Base-by-base conservation (phyloP, 2,329 filamentous ascomycete species). In the Fusarium sp. region DNA sequence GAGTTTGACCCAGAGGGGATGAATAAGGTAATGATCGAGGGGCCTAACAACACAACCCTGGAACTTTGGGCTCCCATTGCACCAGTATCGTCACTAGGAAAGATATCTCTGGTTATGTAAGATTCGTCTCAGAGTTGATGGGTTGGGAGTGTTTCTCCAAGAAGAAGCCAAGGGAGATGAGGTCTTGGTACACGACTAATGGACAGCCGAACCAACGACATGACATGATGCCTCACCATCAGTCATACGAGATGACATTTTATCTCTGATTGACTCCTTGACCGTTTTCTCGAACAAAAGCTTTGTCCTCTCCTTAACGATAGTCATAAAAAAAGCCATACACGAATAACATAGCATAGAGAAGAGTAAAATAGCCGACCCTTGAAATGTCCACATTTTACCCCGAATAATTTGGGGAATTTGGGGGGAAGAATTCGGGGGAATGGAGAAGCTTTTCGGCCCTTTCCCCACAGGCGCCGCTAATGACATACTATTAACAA, bases 391-490 rank as follows among this genome's bases (percentile, higher is more conserved):
- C 15, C 38, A 34, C 20, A 30, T 62, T 23, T 53, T 71, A 63
- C 69, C 69, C 71, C 69, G 61, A 72, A 60, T 26, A 40, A 31
- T 40, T 59, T 53, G 69, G 67, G 60, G 68, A 11, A 30, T 69
- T 58, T 51, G 67, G 46, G 52, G 57, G 47, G 51, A 52, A 54
- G 50, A 66, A 66, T 54, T 69, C 31, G 65, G 54, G 65, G 65
- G 58, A 52, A 9, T 30, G 41, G 36, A 47, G 50, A 44, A 45
- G 23, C 57, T 23, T 70, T 69, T 74, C 61, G 67, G 72, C 23
- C 64, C 70, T 72, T 74, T 74, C 72, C 71, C 72, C 70, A 53
- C 65, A 72, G 45, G 16, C 26, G 23, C 40, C 40, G 50, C n/a
- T 54, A 50, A 63, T 64, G 69, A 69, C 58, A 60, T 65, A 55